phyloP scores from a whole-genome alignment of 2,329 filamentous ascomycete genomes.

The Aspergillus puulaauensis region DNA sequence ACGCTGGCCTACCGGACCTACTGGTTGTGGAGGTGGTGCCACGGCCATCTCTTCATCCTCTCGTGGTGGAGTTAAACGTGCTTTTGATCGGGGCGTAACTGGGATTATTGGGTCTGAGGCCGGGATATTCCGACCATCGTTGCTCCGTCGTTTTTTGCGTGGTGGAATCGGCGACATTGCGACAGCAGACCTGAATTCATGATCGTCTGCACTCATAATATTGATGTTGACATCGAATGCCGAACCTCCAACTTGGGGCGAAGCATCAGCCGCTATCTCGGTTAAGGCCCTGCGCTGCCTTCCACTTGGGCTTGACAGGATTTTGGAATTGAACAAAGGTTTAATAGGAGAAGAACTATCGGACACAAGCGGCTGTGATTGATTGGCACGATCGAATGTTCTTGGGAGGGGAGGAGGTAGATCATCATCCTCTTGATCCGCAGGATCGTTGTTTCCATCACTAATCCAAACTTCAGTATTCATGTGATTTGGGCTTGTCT shows the following conservation, averaged over 20 bases:
- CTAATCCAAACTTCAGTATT: conserved; percentile 23
- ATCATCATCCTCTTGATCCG: conserved; percentile 38
- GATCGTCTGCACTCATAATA: conserved; percentile 41
- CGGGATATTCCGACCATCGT: conserved; percentile 30
- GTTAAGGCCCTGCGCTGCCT: conserved; percentile 39
- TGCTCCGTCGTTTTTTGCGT: conserved; percentile 38
- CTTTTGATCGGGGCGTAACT: conserved; percentile 24
- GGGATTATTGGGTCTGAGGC: conserved; percentile 31
- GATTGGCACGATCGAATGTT: conserved; percentile 18
- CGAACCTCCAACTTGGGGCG: conserved; percentile 35
- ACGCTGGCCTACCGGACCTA: conserved; percentile 13
- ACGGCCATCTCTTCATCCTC: conserved; percentile 11
- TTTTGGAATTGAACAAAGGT: conserved; percentile 23
- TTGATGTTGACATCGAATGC: conserved; percentile 36
- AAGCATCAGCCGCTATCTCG: conserved; percentile 44
- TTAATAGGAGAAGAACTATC: conserved; percentile 29
- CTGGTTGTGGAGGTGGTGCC: conserved; percentile 15
- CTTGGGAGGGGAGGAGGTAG: conserved; percentile 32
- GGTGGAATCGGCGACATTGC: conserved; percentile 33
- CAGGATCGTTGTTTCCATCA: conserved; percentile 24
- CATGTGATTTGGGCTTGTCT: conserved; percentile 36
- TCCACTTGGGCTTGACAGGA: conserved; percentile 41
- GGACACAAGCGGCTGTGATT: conserved; percentile 20
- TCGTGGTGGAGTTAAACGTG: conserved; percentile 17
- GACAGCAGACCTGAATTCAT: conserved; percentile 37